Evolutionary conservation across 805 yeast genomes (phyloP).

Genomic region (Ogataea siamensis): DNA sequence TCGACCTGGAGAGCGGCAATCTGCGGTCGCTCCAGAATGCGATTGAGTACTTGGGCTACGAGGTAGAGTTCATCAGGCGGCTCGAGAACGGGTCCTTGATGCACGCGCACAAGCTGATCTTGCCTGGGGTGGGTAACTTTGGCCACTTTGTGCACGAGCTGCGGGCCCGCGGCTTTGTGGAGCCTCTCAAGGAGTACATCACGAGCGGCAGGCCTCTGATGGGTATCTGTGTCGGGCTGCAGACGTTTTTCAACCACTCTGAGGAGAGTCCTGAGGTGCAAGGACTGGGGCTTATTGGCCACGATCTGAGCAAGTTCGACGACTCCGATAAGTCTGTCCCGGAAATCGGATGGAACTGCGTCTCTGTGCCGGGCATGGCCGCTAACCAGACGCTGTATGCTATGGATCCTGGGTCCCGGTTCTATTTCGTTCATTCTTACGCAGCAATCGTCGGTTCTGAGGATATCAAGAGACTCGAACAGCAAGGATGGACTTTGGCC

Average conservation of each 20-base stretch:
- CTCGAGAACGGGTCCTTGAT: conserved; percentile 50
- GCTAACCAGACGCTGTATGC: conserved; percentile 48
- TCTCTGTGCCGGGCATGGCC: conserved; percentile 20
- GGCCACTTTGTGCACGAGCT: conserved; percentile 87
- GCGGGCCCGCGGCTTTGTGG: conserved; percentile 55
- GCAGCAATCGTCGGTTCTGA: conserved; percentile 63
- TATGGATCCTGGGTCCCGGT: conserved; percentile 64
- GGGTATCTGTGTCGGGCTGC: conserved; percentile 98
- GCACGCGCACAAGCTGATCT: conserved; percentile 56
- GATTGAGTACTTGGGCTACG: conserved; percentile 71
- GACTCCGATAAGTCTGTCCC: conserved; percentile 78
- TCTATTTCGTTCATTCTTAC: conserved; percentile 93
- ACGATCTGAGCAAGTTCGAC: conserved; percentile 61
- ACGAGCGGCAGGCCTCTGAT: conserved; percentile 78
- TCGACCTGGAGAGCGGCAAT: conserved; percentile 94
- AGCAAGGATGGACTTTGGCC: conserved; percentile 65
- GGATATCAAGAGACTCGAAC: conserved; percentile 32
- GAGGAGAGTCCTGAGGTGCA: conserved; percentile 60
- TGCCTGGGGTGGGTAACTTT: conserved; percentile 97
- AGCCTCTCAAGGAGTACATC: conserved; percentile 66
- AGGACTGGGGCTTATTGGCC: conserved; percentile 61
- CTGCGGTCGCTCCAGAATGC: conserved; percentile 88
- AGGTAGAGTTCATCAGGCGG: conserved; percentile 57
- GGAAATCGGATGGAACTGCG: conserved; percentile 89
- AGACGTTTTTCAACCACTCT: conserved; percentile 72